These are phyloP conservation scores for Epichloe sibirici DNA, from an alignment of 2,329 filamentous ascomycete genomes.

Conservation along the genomic window DNA sequence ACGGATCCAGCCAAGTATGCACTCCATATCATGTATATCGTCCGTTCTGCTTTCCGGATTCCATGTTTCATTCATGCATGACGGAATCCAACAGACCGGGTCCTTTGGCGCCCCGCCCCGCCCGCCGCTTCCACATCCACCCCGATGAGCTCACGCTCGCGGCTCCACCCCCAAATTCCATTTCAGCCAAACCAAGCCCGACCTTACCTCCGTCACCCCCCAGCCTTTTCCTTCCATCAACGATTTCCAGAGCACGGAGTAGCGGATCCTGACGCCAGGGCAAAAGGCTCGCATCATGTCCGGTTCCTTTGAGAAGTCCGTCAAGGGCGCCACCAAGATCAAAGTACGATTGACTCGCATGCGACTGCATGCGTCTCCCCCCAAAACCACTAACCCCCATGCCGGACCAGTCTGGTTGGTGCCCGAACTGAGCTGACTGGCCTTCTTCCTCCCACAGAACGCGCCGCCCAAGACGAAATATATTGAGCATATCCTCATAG, in stretches of 20 bases:
- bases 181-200: slow-evolving; percentile 3
- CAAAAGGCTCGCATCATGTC: slow-evolving; percentile 42
- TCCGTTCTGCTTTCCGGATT: not conserved
- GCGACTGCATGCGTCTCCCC: not conserved
- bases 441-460: slow-evolving; percentile 42
- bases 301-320: slow-evolving; percentile 94
- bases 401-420: not conserved
- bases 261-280: not conserved
- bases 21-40: not conserved
- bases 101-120: not conserved
- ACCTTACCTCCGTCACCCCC: slow-evolving; percentile 1
- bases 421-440: not conserved
- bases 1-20: not conserved
- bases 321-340: slow-evolving; percentile 96
- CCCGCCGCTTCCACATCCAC: not conserved
- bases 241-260: not conserved
- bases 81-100: not conserved
- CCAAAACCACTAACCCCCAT: not conserved
- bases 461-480: slow-evolving; percentile 98
- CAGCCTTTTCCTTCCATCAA: slow-evolving; percentile 1
- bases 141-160: not conserved
- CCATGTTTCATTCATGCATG: not conserved
- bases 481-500: slow-evolving; percentile 93
- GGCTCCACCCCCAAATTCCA: not conserved
- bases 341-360: slow-evolving; percentile 48